Conservation (phyloP, 805 yeast genomes). For the Kockiozyma suomiensis region DNA sequence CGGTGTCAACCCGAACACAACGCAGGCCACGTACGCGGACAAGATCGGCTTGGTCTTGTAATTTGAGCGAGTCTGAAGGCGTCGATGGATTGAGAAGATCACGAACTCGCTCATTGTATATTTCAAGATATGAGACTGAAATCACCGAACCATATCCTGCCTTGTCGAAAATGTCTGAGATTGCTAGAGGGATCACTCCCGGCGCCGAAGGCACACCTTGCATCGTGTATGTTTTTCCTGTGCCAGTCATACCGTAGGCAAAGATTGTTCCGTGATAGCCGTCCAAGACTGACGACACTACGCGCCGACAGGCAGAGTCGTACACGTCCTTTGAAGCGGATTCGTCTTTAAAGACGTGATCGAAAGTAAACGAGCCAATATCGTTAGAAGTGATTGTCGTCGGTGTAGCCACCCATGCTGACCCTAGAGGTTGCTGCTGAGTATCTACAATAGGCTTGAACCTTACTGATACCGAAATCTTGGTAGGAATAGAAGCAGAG, state of each 20-base stretch:
- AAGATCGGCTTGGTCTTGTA: constrained; percentile 76
- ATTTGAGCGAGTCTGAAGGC: constrained; percentile 58
- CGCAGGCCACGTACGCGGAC: constrained; percentile 68
- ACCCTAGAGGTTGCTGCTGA: neutral
- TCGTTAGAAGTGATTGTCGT: constrained; percentile 45
- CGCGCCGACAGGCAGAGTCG: constrained; percentile 53
- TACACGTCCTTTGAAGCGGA: constrained; percentile 56
- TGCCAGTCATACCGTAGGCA: constrained; percentile 94
- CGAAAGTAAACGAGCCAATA: constrained; percentile 71
- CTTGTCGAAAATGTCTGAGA: constrained; percentile 58
- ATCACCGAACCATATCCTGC: constrained; percentile 46
- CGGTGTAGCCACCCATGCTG: constrained; percentile 18
- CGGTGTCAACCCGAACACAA: constrained; percentile 58
- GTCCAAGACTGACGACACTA: constrained; percentile 58
- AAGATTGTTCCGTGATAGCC: constrained; percentile 78
- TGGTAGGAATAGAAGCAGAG: constrained; percentile 13
- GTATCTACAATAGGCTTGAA: constrained; percentile 13
- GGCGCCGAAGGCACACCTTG: constrained; percentile 64
- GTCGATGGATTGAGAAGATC: constrained; percentile 62
- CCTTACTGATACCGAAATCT: constrained; percentile 26
- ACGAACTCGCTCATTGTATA: constrained; percentile 82
- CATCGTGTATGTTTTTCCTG: constrained; percentile 89
- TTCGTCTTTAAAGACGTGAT: constrained; percentile 66
- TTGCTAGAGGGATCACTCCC: constrained; percentile 73
- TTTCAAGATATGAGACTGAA: constrained; percentile 74